Conservation (phyloP, 2,329 filamentous ascomycete genomes). For the Trichoderma arundinaceum region DNA sequence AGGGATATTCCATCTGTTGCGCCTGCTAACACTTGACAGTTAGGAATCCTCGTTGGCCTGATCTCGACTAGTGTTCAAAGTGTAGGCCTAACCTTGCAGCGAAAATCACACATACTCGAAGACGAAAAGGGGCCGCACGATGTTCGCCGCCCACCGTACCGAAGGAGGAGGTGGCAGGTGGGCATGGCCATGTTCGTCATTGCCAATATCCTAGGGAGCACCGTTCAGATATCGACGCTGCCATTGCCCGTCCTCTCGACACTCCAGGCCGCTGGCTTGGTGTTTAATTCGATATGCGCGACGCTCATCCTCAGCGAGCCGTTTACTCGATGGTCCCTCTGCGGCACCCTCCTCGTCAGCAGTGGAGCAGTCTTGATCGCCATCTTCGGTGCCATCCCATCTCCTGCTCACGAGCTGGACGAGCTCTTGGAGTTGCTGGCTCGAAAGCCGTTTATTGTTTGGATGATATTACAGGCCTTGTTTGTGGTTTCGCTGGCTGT, state of each 20-base stretch:
- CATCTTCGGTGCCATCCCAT: constrained; percentile 90
- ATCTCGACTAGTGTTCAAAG: constrained; percentile 94
- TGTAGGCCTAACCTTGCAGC: constrained; percentile 91
- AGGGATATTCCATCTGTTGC: constrained; percentile 7
- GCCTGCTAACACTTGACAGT: constrained; percentile 54
- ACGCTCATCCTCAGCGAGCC: constrained; percentile 90
- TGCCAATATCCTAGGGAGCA: constrained; percentile 91
- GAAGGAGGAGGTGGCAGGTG: constrained; percentile 90
- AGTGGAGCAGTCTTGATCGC: constrained; percentile 89
- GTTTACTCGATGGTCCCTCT: constrained; percentile 91
- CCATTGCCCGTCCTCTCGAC: constrained; percentile 94
- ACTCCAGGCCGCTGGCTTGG: constrained; percentile 90
- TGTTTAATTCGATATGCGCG: constrained; percentile 98
- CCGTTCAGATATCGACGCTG: constrained; percentile 95
- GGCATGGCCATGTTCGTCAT: constrained; percentile 98
- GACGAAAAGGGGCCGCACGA: constrained; percentile 87
- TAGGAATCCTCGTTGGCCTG: constrained; percentile 91
- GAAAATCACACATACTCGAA: constrained; percentile 97
- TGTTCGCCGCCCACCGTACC: constrained; percentile 83
- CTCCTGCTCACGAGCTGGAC: constrained; percentile 84
- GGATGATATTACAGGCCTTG: constrained; percentile 83
- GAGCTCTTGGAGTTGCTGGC: constrained; percentile 80
- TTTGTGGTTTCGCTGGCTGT: constrained; percentile 73
- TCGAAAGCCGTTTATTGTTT: constrained; percentile 77
- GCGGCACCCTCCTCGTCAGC: constrained; percentile 87